phyloP scores from a whole-genome alignment of 1,139 yeast species.

The Kurtzmaniella quercitrusa region DNA sequence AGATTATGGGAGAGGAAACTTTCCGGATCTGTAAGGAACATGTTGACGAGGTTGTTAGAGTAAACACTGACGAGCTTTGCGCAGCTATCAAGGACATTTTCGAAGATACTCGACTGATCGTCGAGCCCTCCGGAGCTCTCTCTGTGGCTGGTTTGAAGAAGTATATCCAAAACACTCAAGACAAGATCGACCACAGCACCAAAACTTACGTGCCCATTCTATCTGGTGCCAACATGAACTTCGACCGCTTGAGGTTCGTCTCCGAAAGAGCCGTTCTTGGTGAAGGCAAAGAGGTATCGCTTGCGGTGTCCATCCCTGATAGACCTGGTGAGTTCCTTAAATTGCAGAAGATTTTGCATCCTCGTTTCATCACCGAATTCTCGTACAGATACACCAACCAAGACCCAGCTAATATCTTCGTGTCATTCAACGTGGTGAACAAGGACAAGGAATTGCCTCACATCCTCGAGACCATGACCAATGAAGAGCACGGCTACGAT shows the following conservation, averaged over 20 bases:
- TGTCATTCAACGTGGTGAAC: conserved; percentile 80
- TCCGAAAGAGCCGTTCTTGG: conserved; percentile 97
- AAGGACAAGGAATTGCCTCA: conserved; percentile 51
- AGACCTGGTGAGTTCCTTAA: conserved; percentile 82
- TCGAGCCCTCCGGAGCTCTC: conserved; percentile 97
- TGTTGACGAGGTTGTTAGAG: conserved; percentile 85
- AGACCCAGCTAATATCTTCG: conserved; percentile 70
- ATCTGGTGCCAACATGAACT: conserved; percentile 97
- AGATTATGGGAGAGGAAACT: conserved; percentile 83
- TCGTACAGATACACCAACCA: conserved; percentile 69
- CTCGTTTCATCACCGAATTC: conserved; percentile 90
- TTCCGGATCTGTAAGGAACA: conserved; percentile 74
- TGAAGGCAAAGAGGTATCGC: conserved; percentile 93
- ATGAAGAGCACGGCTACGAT: conserved; percentile 44
- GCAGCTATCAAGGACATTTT: conserved; percentile 97
- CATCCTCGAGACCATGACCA: conserved; percentile 35
- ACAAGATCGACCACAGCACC: conserved; percentile 66
- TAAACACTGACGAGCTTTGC: conserved; percentile 90
- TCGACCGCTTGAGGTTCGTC: conserved; percentile 93
- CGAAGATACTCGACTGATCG: conserved; percentile 89
- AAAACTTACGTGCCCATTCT: conserved; percentile 79
- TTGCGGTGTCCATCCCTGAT: conserved; percentile 88
- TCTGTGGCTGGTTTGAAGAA: conserved; percentile 92
- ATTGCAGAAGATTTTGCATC: conserved; percentile 71
- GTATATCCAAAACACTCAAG: conserved; percentile 64